These are phyloP conservation scores for Fomitopsis betulina DNA, from an alignment of 1,284 basidiomycete genomes.

Conservation along the genomic window DNA sequence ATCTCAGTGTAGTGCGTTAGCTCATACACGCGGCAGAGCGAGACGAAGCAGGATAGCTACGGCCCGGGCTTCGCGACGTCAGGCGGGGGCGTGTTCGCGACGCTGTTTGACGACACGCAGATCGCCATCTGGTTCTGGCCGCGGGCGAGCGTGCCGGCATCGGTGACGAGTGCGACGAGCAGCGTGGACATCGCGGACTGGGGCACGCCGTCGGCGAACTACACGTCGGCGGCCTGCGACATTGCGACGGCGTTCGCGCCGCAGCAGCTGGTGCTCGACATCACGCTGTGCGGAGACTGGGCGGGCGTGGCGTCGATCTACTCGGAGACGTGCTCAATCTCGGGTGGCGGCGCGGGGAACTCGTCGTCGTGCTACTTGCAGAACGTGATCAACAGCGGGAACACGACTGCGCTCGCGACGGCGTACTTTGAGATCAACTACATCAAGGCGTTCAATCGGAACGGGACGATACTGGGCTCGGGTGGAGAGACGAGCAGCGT, in stretches of 20 bases:
- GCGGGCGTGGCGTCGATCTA: slow-evolving; percentile 41
- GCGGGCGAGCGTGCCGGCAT: slow-evolving; percentile 34
- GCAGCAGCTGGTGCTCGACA: slow-evolving; percentile 52
- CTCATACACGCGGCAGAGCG: slow-evolving; percentile 18
- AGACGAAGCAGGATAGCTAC: slow-evolving; percentile 47
- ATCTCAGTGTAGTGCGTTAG: not conserved
- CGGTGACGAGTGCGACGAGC: slow-evolving; percentile 19
- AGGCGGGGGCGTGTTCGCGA: slow-evolving; percentile 63
- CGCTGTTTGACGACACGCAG: slow-evolving; percentile 53
- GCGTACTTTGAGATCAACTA: slow-evolving; percentile 51
- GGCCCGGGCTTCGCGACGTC: slow-evolving; percentile 47
- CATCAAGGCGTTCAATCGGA: slow-evolving; percentile 39
- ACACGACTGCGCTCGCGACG: slow-evolving; percentile 41
- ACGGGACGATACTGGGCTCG: slow-evolving; percentile 12
- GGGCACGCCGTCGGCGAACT: slow-evolving; percentile 57
- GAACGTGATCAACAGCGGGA: slow-evolving; percentile 46
- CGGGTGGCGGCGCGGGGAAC: slow-evolving; percentile 22
- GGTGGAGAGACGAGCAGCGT: slow-evolving; percentile 12
- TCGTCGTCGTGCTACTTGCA: slow-evolving; percentile 35
- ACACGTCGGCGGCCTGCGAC: slow-evolving; percentile 42
- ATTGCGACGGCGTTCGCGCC: slow-evolving; percentile 46
- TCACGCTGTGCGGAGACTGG: slow-evolving; percentile 57
- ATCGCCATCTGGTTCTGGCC: slow-evolving; percentile 63
- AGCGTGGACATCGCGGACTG: slow-evolving; percentile 49
- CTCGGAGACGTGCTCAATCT: slow-evolving; percentile 33